Conservation (phyloP, 2,329 filamentous ascomycete species). For the Camillea tinctor region DNA sequence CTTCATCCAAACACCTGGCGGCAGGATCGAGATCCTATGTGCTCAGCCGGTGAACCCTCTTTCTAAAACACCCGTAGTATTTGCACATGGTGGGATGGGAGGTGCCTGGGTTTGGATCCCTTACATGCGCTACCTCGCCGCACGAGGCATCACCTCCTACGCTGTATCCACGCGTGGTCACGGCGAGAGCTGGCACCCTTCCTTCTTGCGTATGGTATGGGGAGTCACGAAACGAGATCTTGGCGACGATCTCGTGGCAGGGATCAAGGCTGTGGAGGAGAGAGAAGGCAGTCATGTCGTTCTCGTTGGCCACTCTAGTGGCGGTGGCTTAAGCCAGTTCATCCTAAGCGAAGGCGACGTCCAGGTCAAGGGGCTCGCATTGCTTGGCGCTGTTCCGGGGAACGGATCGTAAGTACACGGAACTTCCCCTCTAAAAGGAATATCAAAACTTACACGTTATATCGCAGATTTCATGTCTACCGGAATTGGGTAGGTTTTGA, state of each 20-base stretch:
- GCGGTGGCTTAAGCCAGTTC: constrained; percentile 50
- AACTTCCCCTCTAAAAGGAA: not conserved
- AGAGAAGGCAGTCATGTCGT: constrained; percentile 36
- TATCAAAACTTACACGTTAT: constrained; percentile 8
- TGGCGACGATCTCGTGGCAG: constrained; percentile 44
- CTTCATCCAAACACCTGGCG: constrained; percentile 43
- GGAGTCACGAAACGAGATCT: constrained; percentile 42
- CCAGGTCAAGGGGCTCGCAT: constrained; percentile 42
- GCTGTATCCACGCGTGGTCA: constrained; percentile 51
- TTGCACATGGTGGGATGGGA: constrained; percentile 55
- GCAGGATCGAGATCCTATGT: constrained; percentile 49
- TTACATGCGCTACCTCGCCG: constrained; percentile 49
- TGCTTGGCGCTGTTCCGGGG: constrained; percentile 47
- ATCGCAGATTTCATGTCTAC: constrained; percentile 37
- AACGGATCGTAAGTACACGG: constrained; percentile 44
- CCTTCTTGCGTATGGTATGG: constrained; percentile 48
- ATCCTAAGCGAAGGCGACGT: constrained; percentile 42
- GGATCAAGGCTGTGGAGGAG: constrained; percentile 38
- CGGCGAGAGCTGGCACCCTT: constrained; percentile 35
- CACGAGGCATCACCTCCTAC: constrained; percentile 47
- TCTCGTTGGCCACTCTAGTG: constrained; percentile 51
- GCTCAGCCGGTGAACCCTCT: constrained; percentile 31
- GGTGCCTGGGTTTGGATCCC: constrained; percentile 51
- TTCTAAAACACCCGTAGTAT: constrained; percentile 42
- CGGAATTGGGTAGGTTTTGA: constrained; percentile 46